Conservation (phyloP, 2,329 filamentous ascomycete genomes). For the Cytospora mali region DNA sequence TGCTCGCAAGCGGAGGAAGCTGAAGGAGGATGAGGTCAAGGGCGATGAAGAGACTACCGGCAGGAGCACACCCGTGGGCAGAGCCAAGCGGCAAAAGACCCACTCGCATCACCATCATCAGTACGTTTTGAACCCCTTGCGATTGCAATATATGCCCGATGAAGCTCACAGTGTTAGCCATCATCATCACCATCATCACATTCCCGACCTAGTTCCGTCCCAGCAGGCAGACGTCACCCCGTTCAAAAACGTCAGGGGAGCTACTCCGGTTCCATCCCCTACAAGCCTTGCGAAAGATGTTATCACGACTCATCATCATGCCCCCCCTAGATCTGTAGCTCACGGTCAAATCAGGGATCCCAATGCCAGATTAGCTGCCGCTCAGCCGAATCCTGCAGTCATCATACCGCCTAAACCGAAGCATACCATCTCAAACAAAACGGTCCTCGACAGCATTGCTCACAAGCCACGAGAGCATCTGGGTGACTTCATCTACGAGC, state of each 20-base stretch:
- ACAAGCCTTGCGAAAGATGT: slow-evolving; percentile 43
- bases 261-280: slow-evolving; percentile 49
- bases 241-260: slow-evolving; percentile 54
- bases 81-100: slow-evolving; percentile 69
- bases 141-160: not conserved
- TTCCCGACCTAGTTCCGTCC: slow-evolving; percentile 48
- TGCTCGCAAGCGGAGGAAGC: slow-evolving; percentile 64
- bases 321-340: slow-evolving; percentile 38
- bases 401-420: slow-evolving; percentile 62
- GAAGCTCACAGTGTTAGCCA: slow-evolving; percentile 36
- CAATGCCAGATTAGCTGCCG: slow-evolving; percentile 37
- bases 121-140: slow-evolving; percentile 49
- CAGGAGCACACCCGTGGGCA: slow-evolving; percentile 60
- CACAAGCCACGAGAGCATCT: slow-evolving; percentile 76
- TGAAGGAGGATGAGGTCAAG: slow-evolving; percentile 73
- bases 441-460: slow-evolving; percentile 72
- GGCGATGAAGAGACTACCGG: slow-evolving; percentile 69
- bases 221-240: slow-evolving; percentile 45
- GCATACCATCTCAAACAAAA: slow-evolving; percentile 67
- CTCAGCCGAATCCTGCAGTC: slow-evolving; percentile 43
- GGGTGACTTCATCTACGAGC: slow-evolving; percentile 80
- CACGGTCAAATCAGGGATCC: slow-evolving; percentile 33
- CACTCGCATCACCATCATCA: slow-evolving; percentile 66
- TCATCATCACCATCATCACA: slow-evolving; percentile 65
- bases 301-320: slow-evolving; percentile 51